Evolutionary conservation across 148 eudicot species (phyloP).

Genomic region (Spergularia marina): DNA sequence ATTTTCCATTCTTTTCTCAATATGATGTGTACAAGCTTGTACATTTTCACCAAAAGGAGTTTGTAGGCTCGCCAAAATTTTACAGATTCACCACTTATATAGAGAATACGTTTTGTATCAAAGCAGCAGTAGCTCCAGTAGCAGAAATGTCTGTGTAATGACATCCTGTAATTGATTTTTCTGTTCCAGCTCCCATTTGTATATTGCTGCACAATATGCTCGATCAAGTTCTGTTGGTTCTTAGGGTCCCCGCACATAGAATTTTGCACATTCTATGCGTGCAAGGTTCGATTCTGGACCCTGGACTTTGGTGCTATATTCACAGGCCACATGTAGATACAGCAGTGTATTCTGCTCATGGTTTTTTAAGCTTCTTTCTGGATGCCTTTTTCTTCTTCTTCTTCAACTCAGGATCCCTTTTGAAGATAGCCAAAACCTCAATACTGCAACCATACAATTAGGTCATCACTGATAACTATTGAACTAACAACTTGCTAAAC

Average conservation of each 20-base stretch:
- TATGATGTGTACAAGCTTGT: constrained; percentile 29
- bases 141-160: background rate
- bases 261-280: background rate
- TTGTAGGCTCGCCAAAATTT: constrained; percentile 19
- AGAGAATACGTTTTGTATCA: constrained; percentile 1
- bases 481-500: background rate
- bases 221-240: background rate
- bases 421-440: constrained; percentile 88
- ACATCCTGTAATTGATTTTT: constrained; percentile 12
- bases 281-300: constrained; percentile 10
- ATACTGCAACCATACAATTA: constrained; percentile 59
- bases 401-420: constrained; percentile 40
- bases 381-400: constrained; percentile 62
- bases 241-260: background rate
- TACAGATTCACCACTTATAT: constrained; percentile 19
- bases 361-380: constrained; percentile 62
- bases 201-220: background rate
- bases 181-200: background rate
- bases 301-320: constrained; percentile 1
- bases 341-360: constrained; percentile 29
- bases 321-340: constrained; percentile 9
- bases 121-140: constrained; percentile 6
- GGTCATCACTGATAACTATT: background rate
- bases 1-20: constrained; percentile 24
- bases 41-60: constrained; percentile 16